phyloP scores from a whole-genome alignment of 1,139 yeast species.

The Blastobotrys malaysiensis region DNA sequence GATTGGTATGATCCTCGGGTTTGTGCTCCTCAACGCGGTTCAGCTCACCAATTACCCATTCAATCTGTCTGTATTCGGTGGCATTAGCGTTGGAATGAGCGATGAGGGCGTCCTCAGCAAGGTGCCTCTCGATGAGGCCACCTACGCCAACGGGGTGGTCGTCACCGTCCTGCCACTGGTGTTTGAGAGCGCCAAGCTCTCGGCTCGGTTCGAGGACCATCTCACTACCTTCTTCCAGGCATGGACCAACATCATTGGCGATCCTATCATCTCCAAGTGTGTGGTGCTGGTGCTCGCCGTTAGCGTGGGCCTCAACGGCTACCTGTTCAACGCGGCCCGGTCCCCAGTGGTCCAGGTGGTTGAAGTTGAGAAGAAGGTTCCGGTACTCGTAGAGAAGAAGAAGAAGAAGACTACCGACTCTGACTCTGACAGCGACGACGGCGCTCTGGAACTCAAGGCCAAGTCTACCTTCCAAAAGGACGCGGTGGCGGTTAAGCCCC shows the following conservation, averaged over 20 bases:
- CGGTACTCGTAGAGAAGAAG: conserved; percentile 29
- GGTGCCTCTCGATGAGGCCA: conserved; percentile 5
- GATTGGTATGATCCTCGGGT: conserved; percentile 58
- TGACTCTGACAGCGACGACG: conserved; percentile 19
- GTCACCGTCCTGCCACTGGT: conserved; percentile 65
- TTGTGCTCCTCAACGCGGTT: conserved; percentile 60
- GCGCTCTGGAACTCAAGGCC: conserved; percentile 18
- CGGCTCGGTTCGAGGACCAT: conserved; percentile 63
- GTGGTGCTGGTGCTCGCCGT: conserved; percentile 67
- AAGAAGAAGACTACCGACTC: conserved; percentile 20
- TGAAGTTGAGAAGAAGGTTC: conserved; percentile 29
- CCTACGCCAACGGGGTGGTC: conserved; percentile 42
- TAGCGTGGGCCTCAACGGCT: conserved; percentile 76
- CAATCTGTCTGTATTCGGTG: conserved; percentile 7
- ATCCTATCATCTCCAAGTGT: conserved; percentile 73
- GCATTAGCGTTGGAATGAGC: background rate
- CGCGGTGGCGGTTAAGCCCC: conserved; percentile 8
- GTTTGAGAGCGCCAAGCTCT: conserved; percentile 62
- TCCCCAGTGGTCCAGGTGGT: conserved; percentile 30
- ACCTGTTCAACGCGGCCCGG: conserved; percentile 50
- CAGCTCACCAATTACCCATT: conserved; percentile 46
- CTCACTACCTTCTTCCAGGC: conserved; percentile 48
- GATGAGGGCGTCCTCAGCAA: conserved; percentile 7
- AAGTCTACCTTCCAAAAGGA: conserved; percentile 1
- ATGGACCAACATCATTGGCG: conserved; percentile 71